These are phyloP conservation scores for Porpolomopsis calyptriformis DNA, from an alignment of 768 basidiomycete genomes.

Conservation along the genomic window DNA sequence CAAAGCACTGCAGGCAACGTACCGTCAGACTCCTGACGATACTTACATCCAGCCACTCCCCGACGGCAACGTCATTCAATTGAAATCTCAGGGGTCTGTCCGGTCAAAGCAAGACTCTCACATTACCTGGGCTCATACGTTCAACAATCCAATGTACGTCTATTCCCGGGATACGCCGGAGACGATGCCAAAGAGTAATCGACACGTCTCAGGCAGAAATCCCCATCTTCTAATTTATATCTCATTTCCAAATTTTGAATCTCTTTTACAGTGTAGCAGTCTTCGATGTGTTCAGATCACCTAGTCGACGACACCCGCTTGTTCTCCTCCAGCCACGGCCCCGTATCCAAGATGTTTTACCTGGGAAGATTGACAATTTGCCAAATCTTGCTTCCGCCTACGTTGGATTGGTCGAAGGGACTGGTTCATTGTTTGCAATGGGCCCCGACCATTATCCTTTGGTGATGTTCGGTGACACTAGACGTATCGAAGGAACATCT, in stretches of 20 bases:
- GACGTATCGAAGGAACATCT: too few species aligned
- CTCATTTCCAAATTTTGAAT: background rate
- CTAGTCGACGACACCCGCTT: constrained; percentile 38
- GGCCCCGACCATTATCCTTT: constrained; percentile 74
- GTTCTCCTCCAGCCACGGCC: constrained; percentile 83
- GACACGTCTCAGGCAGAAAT: background rate
- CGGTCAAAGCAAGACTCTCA: constrained; percentile 13
- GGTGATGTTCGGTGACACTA: constrained; percentile 51
- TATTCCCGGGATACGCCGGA: background rate
- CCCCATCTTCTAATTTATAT: background rate
- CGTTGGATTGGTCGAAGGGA: constrained; percentile 67
- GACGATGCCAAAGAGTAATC: background rate
- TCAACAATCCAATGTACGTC: constrained; percentile 59
- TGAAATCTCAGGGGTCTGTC: constrained; percentile 32
- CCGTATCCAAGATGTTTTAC: constrained; percentile 61
- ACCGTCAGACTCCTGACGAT: constrained; percentile 68
- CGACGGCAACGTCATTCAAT: constrained; percentile 68
- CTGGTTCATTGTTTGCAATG: constrained; percentile 75
- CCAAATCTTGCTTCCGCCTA: constrained; percentile 60
- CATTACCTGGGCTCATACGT: constrained; percentile 49
- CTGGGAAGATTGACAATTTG: constrained; percentile 25
- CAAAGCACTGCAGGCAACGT: constrained; percentile 56
- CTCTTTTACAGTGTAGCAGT: constrained; percentile 54
- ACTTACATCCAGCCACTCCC: constrained; percentile 73
- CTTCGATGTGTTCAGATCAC: constrained; percentile 56